Evolutionary conservation across 2,329 filamentous ascomycete genomes (phyloP), one percentile per base, ranked within the genome.

Genomic region (Arthroderma sp.): DNA sequence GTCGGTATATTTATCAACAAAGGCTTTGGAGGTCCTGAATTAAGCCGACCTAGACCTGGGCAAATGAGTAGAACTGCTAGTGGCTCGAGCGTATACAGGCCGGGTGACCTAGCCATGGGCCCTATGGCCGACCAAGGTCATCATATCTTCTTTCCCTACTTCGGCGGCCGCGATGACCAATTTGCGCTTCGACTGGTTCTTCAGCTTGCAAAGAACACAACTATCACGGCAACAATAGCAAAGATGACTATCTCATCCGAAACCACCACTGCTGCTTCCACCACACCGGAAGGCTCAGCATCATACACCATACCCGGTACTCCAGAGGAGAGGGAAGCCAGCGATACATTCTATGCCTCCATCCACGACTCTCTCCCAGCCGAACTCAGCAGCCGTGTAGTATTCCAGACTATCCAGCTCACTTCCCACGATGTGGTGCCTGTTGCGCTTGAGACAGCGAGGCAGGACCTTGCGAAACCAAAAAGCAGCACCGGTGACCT

Each of bases 101-200:
- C 72, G 30, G 66, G 69, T n/a, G 77, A 82, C 43, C 65, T 75
- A 7, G 66, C 73, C 0, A 64, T 74, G 15, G 67, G 73, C 1
- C 77, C 81, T 0, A 71, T 80, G 4, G 68, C 71, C 4, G 77
- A 85, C 55, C 80, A 79, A 49, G 79, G 77, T 32, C 86, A 94
- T 58, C 86, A 89, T 58, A 74, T 96, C 52, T 88, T 94, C 59
- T 71, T 94, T 44, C 83, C 88, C 0, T 96, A 86, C 64, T 80
- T 94, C 47, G 88, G 89, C 11, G 85, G 85, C 6, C 67, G 71
- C 1, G 91, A 98, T 57, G 89, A 95, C 56, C 75, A 78, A 5
- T 77, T 81, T 4, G 88, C 87, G 0, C 71, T 96, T 0, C 73
- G 80, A 1, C 76, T 96, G 27, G 82, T 89, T 3, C 71, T 96